phyloP scores from a whole-genome alignment of 352 stramenopile species.

The Globisporangium cylindrosporum region DNA sequence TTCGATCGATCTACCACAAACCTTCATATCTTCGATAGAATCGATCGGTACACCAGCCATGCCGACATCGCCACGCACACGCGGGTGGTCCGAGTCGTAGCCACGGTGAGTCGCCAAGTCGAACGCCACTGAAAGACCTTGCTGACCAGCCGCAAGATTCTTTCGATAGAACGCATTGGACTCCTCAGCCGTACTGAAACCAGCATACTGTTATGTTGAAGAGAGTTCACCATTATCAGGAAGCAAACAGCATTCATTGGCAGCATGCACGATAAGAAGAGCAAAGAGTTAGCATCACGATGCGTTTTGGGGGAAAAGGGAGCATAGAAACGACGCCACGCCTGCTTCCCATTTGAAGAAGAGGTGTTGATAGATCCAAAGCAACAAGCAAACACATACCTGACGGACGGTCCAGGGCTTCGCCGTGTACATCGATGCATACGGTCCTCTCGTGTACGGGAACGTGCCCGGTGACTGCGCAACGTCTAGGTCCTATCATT shows the following conservation, averaged over 20 bases:
- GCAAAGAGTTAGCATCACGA: neutral
- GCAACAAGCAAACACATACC: slow-evolving; percentile 16
- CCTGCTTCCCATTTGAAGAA: neutral
- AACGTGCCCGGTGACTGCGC: slow-evolving; percentile 83
- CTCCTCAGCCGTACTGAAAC: slow-evolving; percentile 96
- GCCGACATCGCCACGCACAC: slow-evolving; percentile 94
- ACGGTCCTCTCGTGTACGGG: slow-evolving; percentile 93
- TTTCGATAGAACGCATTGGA: slow-evolving; percentile 96
- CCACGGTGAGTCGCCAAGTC: slow-evolving; percentile 97
- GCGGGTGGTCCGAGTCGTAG: slow-evolving; percentile 96
- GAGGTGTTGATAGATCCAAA: neutral
- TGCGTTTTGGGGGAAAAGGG: neutral
- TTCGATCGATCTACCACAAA: neutral
- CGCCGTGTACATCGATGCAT: slow-evolving; percentile 97
- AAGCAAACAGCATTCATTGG: neutral
- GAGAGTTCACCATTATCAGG: neutral
- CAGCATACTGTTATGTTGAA: slow-evolving; percentile 80
- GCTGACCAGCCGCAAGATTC: slow-evolving; percentile 90
- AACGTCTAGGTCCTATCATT: slow-evolving; percentile 37
- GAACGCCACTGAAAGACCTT: slow-evolving; percentile 95
- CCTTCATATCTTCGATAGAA: slow-evolving; percentile 95
- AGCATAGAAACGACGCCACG: neutral
- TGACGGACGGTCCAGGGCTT: slow-evolving; percentile 94
- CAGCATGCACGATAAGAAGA: neutral
- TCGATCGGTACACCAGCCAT: slow-evolving; percentile 98